These are phyloP conservation scores for Crassisporium funariophilum DNA, from an alignment of 768 basidiomycete species.

Conservation along the genomic window DNA sequence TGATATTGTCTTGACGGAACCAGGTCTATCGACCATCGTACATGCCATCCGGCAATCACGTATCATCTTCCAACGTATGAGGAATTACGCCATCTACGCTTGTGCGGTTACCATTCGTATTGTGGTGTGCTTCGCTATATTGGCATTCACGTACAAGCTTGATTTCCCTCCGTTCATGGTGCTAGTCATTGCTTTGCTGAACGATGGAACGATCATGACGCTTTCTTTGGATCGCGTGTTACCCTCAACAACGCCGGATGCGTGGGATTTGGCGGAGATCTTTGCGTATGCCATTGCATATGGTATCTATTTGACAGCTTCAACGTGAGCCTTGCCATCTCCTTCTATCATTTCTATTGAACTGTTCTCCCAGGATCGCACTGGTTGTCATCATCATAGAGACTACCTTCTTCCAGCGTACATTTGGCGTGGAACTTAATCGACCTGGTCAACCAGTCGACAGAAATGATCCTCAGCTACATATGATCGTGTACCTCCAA, in stretches of 20 bases:
- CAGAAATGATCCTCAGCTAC: conserved; percentile 72
- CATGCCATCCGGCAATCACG: conserved; percentile 98
- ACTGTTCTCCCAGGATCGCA: conserved; percentile 50
- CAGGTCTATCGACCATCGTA: conserved; percentile 98
- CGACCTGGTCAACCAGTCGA: conserved; percentile 33
- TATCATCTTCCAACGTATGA: conserved; percentile 99
- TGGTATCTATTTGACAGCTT: conserved; percentile 89
- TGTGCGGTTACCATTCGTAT: conserved; percentile 98
- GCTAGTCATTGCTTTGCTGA: conserved; percentile 94
- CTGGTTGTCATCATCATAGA: conserved; percentile 84
- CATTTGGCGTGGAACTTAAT: conserved; percentile 71
- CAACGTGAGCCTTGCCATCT: conserved; percentile 66
- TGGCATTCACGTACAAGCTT: conserved; percentile 95
- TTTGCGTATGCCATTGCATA: conserved; percentile 96
- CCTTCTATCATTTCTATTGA: conserved; percentile 11
- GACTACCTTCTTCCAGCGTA: conserved; percentile 87
- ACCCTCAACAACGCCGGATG: conserved; percentile 89
- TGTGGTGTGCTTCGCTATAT: conserved; percentile 94
- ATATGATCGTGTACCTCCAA: conserved; percentile 93
- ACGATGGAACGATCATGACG: conserved; percentile 99
- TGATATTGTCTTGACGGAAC: conserved; percentile 97
- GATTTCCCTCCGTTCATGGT: conserved; percentile 99
- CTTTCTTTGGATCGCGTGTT: conserved; percentile 94
- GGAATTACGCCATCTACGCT: conserved; percentile 98
- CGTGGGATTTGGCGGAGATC: conserved; percentile 96